phyloP scores from a whole-genome alignment of 2,329 filamentous ascomycete genomes.

The Colletotrichum melonis region DNA sequence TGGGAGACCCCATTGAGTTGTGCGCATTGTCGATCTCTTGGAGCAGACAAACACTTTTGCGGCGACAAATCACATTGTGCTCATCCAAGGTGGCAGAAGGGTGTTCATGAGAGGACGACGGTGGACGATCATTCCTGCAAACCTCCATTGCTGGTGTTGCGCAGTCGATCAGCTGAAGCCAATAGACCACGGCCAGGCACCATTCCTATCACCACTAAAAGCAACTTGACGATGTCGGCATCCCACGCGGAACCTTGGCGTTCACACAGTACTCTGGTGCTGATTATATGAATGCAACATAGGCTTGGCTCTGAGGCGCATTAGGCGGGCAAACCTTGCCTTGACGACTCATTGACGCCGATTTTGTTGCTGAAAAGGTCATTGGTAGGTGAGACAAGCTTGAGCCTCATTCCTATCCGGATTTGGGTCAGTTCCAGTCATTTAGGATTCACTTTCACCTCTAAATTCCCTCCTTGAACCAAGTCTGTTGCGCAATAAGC shows the following conservation, averaged over 20 bases:
- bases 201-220: neutral
- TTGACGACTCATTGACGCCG: slow-evolving; percentile 12
- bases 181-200: neutral
- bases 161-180: neutral
- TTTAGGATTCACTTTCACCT: neutral
- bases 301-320: neutral
- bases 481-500: neutral
- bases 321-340: slow-evolving; percentile 6
- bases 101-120: neutral
- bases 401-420: slow-evolving; percentile 5
- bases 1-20: neutral
- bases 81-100: neutral
- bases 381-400: neutral
- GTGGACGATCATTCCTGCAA: neutral
- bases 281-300: neutral
- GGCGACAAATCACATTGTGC: neutral
- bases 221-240: neutral
- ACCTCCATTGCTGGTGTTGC: neutral
- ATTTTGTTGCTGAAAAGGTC: neutral
- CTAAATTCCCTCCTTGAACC: neutral
- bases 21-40: neutral
- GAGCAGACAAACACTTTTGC: neutral
- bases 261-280: neutral
- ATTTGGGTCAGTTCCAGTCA: neutral
- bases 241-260: neutral